These are phyloP conservation scores for Breynia disticha DNA, from an alignment of 441 rosid species.

Conservation along the genomic window DNA sequence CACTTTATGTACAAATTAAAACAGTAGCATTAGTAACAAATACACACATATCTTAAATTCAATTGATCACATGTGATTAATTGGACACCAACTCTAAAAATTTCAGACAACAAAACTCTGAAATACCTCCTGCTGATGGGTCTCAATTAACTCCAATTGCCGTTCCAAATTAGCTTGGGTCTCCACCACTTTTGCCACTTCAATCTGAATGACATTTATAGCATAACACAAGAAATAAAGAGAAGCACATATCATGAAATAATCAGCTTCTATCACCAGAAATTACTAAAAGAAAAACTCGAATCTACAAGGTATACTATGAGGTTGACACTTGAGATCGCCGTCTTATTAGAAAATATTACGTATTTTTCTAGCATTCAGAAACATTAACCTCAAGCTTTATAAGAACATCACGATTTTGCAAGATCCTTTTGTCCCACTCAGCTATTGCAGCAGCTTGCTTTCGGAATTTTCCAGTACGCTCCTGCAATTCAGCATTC, in stretches of 20 bases:
- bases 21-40: too few species aligned
- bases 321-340: too few species aligned
- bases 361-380: not conserved
- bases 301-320: too few species aligned
- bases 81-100: not conserved
- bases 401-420: slow-evolving; percentile 89
- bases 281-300: too few species aligned
- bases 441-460: slow-evolving; percentile 94
- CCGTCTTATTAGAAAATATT: not conserved
- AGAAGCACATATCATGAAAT: not conserved
- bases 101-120: not conserved
- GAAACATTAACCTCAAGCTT: slow-evolving; percentile 64
- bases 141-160: slow-evolving; percentile 84
- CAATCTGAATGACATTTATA: slow-evolving; percentile 44
- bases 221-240: slow-evolving; percentile 1
- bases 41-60: too few species aligned
- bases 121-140: slow-evolving; percentile 92
- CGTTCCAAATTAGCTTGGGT: slow-evolving; percentile 73
- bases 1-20: too few species aligned
- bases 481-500: slow-evolving; percentile 89
- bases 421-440: slow-evolving; percentile 96
- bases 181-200: slow-evolving; percentile 96
- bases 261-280: too few species aligned
- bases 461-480: slow-evolving; percentile 80
- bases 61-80: too few species aligned